Conservation (phyloP, 2,329 filamentous ascomycete species). For the Golovinomyces cichoracearum region DNA sequence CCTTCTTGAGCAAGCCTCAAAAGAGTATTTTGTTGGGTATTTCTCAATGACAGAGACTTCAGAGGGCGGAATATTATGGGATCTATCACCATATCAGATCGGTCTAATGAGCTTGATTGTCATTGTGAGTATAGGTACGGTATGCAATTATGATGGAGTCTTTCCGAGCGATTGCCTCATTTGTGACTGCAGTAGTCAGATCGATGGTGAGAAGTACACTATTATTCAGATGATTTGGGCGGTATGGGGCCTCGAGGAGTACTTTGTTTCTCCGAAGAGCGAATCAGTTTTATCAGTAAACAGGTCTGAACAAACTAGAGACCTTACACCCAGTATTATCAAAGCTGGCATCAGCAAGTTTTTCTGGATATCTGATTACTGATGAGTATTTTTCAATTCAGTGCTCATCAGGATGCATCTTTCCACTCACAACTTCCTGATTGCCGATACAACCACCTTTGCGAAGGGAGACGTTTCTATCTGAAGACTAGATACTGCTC, state of each 20-base stretch:
- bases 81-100: conserved; percentile 26
- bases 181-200: conserved; percentile 63
- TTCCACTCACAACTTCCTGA: conserved; percentile 45
- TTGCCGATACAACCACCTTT: conserved; percentile 44
- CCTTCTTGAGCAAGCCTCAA: conserved; percentile 60
- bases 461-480: conserved; percentile 23
- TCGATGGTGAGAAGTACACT: conserved; percentile 67
- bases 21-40: conserved; percentile 68
- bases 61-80: conserved; percentile 89
- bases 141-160: conserved; percentile 71
- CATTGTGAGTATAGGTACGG: conserved; percentile 27
- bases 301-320: background rate
- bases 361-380: conserved; percentile 76
- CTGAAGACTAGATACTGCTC: too few relatives aligned
- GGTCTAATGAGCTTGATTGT: background rate
- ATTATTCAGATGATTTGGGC: conserved; percentile 31
- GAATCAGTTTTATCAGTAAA: too few relatives aligned
- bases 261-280: conserved; percentile 23
- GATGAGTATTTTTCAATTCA: too few relatives aligned
- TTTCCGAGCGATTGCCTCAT: conserved; percentile 58
- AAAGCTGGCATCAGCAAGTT: conserved; percentile 68
- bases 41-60: conserved; percentile 60
- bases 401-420: background rate
- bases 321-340: conserved; percentile 65
- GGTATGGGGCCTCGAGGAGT: conserved; percentile 41